Percentiles rank a stretch among this genome's conserved stretches.
phyloP scores from a whole-genome alignment of 1,284 basidiomycete species.

The Cutaneotrichosporon cavernicola region DNA sequence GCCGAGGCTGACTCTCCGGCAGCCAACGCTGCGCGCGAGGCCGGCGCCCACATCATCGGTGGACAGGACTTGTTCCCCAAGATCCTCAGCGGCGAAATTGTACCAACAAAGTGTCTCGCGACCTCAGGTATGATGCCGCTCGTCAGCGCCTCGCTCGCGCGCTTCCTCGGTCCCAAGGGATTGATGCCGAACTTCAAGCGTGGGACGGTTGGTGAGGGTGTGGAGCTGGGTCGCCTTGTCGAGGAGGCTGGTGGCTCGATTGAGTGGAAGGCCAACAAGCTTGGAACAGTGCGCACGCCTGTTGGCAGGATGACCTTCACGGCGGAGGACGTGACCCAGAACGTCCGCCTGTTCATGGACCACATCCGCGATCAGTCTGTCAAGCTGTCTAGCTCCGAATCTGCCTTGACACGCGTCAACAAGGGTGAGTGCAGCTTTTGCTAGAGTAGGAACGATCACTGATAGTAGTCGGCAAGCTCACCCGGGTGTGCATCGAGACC shows the following conservation, averaged over 20 bases:
- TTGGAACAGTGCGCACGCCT: constrained; percentile 58
- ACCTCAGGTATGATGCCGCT: constrained; percentile 74
- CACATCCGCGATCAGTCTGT: constrained; percentile 58
- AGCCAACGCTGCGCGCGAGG: constrained; percentile 66
- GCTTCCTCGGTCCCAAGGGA: constrained; percentile 87
- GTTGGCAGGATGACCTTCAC: constrained; percentile 62
- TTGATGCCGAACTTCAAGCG: constrained; percentile 93
- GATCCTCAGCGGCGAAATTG: constrained; percentile 44
- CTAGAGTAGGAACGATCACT: not conserved
- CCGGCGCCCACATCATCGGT: constrained; percentile 82
- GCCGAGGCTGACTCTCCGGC: constrained; percentile 59
- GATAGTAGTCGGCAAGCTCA: constrained; percentile 64
- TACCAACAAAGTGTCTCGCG: constrained; percentile 59
- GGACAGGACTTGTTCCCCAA: constrained; percentile 77
- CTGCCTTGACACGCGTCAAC: constrained; percentile 21
- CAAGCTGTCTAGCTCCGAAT: constrained; percentile 25
- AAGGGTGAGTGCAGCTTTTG: constrained; percentile 29
- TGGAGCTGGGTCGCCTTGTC: constrained; percentile 68
- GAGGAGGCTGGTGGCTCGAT: constrained; percentile 74
- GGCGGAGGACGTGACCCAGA: constrained; percentile 70
- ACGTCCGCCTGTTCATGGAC: constrained; percentile 73
- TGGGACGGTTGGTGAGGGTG: constrained; percentile 86
- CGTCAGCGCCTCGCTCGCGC: constrained; percentile 78
- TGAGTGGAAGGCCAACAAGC: constrained; percentile 90
- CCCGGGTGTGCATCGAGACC: constrained; percentile 75